phyloP scores from a whole-genome alignment of 768 basidiomycete genomes.

The Plicaturopsis crispa region DNA sequence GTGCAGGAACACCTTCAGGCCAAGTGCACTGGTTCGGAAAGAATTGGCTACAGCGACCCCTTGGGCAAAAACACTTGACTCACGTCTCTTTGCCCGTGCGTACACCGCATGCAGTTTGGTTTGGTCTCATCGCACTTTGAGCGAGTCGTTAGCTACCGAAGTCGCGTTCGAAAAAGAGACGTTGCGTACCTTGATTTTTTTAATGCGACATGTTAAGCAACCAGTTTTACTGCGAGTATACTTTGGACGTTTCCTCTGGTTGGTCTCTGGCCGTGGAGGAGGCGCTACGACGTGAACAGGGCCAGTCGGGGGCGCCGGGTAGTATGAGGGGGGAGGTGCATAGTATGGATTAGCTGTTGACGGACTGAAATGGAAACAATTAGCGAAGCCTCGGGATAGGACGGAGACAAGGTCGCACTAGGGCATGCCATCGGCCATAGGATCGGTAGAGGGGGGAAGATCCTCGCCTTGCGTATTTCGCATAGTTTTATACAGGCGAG shows the following conservation, averaged over 20 bases:
- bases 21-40: constrained; percentile 56
- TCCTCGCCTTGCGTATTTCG: constrained; percentile 16
- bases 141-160: constrained; percentile 7
- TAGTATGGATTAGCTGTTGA: constrained; percentile 13
- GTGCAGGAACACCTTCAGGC: constrained; percentile 71
- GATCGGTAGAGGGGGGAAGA: constrained; percentile 29
- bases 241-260: constrained; percentile 80
- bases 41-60: constrained; percentile 9
- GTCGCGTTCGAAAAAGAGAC: constrained; percentile 1
- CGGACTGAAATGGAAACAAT: not conserved
- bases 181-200: constrained; percentile 82
- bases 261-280: constrained; percentile 39
- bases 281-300: constrained; percentile 42
- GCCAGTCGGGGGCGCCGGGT: constrained; percentile 29
- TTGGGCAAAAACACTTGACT: constrained; percentile 14
- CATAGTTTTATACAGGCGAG: constrained; percentile 8
- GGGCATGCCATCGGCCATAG: constrained; percentile 45
- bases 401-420: constrained; percentile 35
- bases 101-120: constrained; percentile 81
- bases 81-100: constrained; percentile 80
- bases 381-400: not conserved
- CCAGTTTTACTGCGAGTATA: constrained; percentile 94
- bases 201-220: constrained; percentile 86
- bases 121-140: constrained; percentile 84
- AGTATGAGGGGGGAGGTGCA: constrained; percentile 31